These are phyloP conservation scores for Zea luxurians DNA, from an alignment of 176 grass and related monocot species.

Conservation along the genomic window DNA sequence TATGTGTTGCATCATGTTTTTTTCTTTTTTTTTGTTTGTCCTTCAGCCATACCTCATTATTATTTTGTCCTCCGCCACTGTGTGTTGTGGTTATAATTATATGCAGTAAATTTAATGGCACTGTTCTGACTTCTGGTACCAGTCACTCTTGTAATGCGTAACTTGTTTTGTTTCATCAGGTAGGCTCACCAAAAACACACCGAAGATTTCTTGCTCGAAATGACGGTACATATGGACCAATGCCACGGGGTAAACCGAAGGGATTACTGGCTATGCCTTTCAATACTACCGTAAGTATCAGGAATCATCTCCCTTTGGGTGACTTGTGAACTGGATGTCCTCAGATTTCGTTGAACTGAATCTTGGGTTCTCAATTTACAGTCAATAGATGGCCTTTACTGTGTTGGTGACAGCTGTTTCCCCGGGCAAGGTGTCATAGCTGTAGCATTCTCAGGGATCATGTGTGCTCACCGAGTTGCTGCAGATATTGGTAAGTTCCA, in stretches of 20 bases:
- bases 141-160: constrained; percentile 1
- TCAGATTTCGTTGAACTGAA: constrained; percentile 27
- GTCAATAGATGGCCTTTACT: constrained; percentile 93
- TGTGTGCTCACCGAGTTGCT: constrained; percentile 96
- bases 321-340: neutral
- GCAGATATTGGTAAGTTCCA: constrained; percentile 77
- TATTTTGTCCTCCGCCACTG: no score
- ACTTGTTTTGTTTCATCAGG: constrained; percentile 43
- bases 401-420: constrained; percentile 95
- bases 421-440: constrained; percentile 96
- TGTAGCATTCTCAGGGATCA: constrained; percentile 92
- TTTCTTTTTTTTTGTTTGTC: no score
- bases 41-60: no score
- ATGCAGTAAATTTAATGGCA: constrained; percentile 19
- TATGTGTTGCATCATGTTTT: no score
- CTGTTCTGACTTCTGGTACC: neutral
- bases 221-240: constrained; percentile 87
- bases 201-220: constrained; percentile 89
- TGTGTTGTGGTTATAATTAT: neutral
- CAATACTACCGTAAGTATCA: constrained; percentile 82
- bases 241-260: constrained; percentile 83
- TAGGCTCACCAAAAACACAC: constrained; percentile 94
- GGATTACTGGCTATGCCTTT: constrained; percentile 93
- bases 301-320: neutral
- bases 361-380: constrained; percentile 37